phyloP scores from a whole-genome alignment of 1,139 yeast genomes.

The Kurtzmaniella quercitrusa region DNA sequence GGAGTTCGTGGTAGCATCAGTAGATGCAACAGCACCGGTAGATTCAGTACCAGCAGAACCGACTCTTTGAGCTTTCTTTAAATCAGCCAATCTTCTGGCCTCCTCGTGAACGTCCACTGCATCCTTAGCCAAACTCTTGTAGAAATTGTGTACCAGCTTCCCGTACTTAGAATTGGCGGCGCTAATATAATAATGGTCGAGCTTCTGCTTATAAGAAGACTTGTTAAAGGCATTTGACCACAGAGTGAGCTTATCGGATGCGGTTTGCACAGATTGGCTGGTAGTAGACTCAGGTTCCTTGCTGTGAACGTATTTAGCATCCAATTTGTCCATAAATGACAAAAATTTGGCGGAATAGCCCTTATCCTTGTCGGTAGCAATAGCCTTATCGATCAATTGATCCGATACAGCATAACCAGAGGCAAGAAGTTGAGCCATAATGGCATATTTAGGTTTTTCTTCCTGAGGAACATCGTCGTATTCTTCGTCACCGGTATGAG shows the following conservation, averaged over 20 bases:
- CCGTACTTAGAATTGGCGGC: slow-evolving; percentile 36
- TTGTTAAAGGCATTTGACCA: slow-evolving; percentile 44
- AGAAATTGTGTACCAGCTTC: slow-evolving; percentile 38
- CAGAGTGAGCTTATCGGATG: slow-evolving; percentile 33
- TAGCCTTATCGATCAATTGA: slow-evolving; percentile 53
- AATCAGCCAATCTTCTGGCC: slow-evolving; percentile 64
- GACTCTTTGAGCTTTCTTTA: slow-evolving; percentile 33
- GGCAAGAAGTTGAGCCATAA: slow-evolving; percentile 71
- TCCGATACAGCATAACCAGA: slow-evolving; percentile 70
- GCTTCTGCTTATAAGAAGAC: slow-evolving; percentile 29
- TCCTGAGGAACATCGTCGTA: slow-evolving; percentile 65
- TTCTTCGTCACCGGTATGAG: slow-evolving; percentile 25
- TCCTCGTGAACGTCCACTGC: slow-evolving; percentile 66
- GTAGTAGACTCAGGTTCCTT: slow-evolving; percentile 38
- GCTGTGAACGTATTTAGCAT: slow-evolving; percentile 56
- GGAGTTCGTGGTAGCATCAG: slow-evolving; percentile 11
- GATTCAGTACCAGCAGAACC: slow-evolving; percentile 8
- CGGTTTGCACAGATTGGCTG: slow-evolving; percentile 26
- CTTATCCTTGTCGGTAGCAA: slow-evolving; percentile 59
- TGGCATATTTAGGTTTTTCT: slow-evolving; percentile 71
- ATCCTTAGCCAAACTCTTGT: slow-evolving; percentile 50
- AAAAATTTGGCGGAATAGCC: slow-evolving; percentile 59
- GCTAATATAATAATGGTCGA: slow-evolving; percentile 32
- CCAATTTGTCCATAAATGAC: slow-evolving; percentile 50
- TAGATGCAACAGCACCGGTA: slow-evolving; percentile 9